phyloP scores from a whole-genome alignment of 148 eudicot species.

The Camellia lanceoleosa region DNA sequence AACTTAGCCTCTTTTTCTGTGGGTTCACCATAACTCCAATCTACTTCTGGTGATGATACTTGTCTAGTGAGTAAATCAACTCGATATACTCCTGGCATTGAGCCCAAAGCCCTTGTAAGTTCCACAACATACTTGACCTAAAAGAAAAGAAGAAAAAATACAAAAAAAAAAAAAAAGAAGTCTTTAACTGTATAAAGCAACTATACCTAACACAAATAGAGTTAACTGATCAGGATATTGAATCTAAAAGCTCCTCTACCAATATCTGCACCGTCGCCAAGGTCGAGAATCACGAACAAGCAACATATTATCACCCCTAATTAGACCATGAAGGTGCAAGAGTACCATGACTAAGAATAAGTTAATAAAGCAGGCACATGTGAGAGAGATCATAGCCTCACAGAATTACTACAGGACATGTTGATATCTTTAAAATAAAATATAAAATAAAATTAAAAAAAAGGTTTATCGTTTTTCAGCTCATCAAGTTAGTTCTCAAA shows the following conservation, averaged over 20 bases:
- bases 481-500: not conserved
- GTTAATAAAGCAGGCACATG: not conserved
- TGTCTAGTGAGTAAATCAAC: slow-evolving; percentile 97
- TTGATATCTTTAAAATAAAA: not conserved
- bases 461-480: not conserved
- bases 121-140: slow-evolving; percentile 98
- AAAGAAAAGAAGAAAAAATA: slow-evolving; percentile 2
- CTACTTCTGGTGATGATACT: slow-evolving; percentile 85
- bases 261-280: slow-evolving; percentile 84
- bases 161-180: not conserved
- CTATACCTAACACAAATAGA: not conserved
- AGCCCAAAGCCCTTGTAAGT: slow-evolving; percentile 92
- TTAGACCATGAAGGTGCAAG: slow-evolving; percentile 88
- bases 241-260: not conserved
- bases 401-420: not conserved
- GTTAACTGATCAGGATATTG: not conserved
- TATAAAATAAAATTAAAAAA: too few relatives aligned
- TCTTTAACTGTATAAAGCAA: slow-evolving; percentile 6
- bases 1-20: slow-evolving; percentile 32
- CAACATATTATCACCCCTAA: slow-evolving; percentile 98
- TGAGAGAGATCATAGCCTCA: too few relatives aligned
- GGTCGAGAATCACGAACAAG: slow-evolving; percentile 99
- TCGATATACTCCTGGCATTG: slow-evolving; percentile 97
- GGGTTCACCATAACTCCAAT: slow-evolving; percentile 96
- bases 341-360: not conserved